Conservation (phyloP, 2,329 filamentous ascomycete species). For the Ceratocystis colombiana region DNA sequence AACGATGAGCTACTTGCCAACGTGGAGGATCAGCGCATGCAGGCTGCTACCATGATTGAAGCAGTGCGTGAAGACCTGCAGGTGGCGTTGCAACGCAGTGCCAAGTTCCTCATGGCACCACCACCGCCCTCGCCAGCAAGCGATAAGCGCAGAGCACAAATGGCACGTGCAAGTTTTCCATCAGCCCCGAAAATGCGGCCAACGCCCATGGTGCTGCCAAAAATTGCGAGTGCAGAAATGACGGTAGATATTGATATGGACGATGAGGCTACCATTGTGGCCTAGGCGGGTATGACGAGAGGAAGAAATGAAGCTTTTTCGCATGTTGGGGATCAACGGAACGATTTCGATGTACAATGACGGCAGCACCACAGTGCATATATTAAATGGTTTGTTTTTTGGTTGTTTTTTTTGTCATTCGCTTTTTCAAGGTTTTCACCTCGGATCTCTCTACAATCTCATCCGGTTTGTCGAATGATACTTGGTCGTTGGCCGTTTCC, state of each 20-base stretch:
- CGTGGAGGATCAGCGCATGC: slow-evolving; percentile 22
- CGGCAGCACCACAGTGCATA: slow-evolving; percentile 3
- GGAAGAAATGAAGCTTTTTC: neutral
- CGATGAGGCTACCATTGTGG: slow-evolving; percentile 15
- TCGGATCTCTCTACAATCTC: neutral
- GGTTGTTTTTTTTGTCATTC: slow-evolving; percentile 11
- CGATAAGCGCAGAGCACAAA: neutral
- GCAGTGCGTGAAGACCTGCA: slow-evolving; percentile 23
- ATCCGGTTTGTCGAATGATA: slow-evolving; percentile 7
- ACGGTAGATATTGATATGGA: slow-evolving; percentile 4
- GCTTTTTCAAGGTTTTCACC: slow-evolving; percentile 13
- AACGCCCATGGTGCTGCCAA: neutral
- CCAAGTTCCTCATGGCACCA: slow-evolving; percentile 18
- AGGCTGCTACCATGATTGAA: slow-evolving; percentile 22
- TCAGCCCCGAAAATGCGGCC: neutral
- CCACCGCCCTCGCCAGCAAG: neutral
- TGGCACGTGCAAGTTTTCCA: neutral
- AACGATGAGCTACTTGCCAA: slow-evolving; percentile 5
- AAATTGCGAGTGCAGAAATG: neutral
- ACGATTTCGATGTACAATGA: slow-evolving; percentile 8
- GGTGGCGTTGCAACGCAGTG: slow-evolving; percentile 16
- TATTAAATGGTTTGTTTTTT: slow-evolving; percentile 5
- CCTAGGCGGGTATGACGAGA: neutral
- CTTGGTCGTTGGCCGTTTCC: slow-evolving; percentile 1
- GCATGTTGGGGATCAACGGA: neutral